Percentiles rank a stretch among this genome's conserved stretches.
Evolutionary conservation across 495 filamentous ascomycete genomes (phyloP).

Genomic region (Penicillium angulare): DNA sequence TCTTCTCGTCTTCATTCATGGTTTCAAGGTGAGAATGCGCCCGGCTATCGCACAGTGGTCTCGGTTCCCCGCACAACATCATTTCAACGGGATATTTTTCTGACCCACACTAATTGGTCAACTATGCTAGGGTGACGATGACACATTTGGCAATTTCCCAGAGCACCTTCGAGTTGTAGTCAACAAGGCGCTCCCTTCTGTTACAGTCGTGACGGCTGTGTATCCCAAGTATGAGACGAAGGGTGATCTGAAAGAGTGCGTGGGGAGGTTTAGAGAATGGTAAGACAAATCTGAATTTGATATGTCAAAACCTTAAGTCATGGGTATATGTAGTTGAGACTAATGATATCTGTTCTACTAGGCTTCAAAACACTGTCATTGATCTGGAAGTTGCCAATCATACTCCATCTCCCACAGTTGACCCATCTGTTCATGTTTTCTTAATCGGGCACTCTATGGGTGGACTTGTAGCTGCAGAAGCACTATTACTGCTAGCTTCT

Average conservation of each 20-base stretch:
- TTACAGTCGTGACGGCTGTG: conserved; percentile 66
- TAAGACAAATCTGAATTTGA: conserved; percentile 26
- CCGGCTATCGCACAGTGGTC: background rate
- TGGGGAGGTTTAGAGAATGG: conserved; percentile 84
- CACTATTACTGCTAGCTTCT: conserved; percentile 64
- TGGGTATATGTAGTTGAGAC: background rate
- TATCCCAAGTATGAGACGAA: conserved; percentile 94
- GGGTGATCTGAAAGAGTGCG: conserved; percentile 80
- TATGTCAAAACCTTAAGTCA: background rate
- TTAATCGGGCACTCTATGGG: conserved; percentile 95
- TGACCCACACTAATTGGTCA: conserved; percentile 1
- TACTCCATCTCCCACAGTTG: conserved; percentile 84
- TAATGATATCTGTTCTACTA: conserved; percentile 27
- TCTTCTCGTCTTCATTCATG: conserved; percentile 90
- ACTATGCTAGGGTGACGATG: conserved; percentile 72
- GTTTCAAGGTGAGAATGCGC: conserved; percentile 75
- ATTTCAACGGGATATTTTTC: background rate
- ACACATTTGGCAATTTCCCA: conserved; percentile 81
- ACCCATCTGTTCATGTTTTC: conserved; percentile 81
- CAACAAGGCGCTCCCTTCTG: conserved; percentile 66
- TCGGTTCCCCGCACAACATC: conserved; percentile 8
- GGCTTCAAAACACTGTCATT: conserved; percentile 89
- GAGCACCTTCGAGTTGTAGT: conserved; percentile 70
- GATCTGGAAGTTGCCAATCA: conserved; percentile 83
- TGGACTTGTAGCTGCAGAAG: conserved; percentile 92